phyloP scores from a whole-genome alignment of 768 basidiomycete genomes.

The Termitomyces sp. region DNA sequence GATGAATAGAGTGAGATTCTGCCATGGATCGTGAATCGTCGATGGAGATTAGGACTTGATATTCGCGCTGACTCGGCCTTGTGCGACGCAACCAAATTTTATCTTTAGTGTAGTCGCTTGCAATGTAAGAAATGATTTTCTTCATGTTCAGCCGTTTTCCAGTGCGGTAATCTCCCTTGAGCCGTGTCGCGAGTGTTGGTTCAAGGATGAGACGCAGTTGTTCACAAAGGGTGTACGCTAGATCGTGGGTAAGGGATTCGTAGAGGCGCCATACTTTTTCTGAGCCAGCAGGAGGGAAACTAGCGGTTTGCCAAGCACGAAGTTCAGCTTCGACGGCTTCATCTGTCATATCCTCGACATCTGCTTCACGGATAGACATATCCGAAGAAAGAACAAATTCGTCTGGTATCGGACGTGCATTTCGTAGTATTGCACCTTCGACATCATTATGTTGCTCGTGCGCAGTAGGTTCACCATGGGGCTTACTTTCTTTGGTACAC shows the following conservation, averaged over 20 bases:
- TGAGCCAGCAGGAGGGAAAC: slow-evolving; percentile 49
- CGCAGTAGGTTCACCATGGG: slow-evolving; percentile 20
- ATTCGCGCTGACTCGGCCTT: slow-evolving; percentile 89
- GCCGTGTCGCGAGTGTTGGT: slow-evolving; percentile 87
- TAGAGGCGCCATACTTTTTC: slow-evolving; percentile 90
- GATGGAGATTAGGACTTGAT: slow-evolving; percentile 90
- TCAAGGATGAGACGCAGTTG: slow-evolving; percentile 95
- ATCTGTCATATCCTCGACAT: slow-evolving; percentile 27
- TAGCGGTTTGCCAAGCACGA: slow-evolving; percentile 54
- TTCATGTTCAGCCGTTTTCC: slow-evolving; percentile 99
- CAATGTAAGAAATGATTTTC: slow-evolving; percentile 96
- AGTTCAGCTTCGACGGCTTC: slow-evolving; percentile 42
- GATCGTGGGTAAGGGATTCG: slow-evolving; percentile 83
- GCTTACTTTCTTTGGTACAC: slow-evolving; percentile 12
- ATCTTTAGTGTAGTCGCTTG: slow-evolving; percentile 98
- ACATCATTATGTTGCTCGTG: slow-evolving; percentile 22
- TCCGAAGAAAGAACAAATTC: slow-evolving; percentile 19
- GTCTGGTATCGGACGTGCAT: slow-evolving; percentile 13
- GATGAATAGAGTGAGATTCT: slow-evolving; percentile 84
- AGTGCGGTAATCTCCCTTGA: slow-evolving; percentile 95
- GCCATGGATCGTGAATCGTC: slow-evolving; percentile 98
- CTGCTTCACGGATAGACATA: slow-evolving; percentile 21
- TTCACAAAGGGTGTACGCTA: slow-evolving; percentile 90
- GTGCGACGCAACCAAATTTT: slow-evolving; percentile 98
- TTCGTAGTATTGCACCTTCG: slow-evolving; percentile 46